Evolutionary conservation across 306 rosid species (phyloP).

Genomic region (Geum urbanum): DNA sequence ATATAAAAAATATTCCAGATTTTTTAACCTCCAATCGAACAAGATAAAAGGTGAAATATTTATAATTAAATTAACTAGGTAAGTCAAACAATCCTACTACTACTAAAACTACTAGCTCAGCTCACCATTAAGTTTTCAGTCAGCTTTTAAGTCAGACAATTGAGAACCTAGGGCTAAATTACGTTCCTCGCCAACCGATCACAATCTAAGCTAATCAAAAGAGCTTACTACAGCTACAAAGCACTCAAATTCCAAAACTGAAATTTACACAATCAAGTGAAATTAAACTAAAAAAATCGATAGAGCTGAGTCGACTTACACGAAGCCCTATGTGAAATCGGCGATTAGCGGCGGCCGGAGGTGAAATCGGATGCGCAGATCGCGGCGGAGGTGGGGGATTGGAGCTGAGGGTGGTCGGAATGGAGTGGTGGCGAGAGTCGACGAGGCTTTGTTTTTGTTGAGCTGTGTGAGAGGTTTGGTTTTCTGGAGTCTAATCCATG

Average conservation of each 20-base stretch:
- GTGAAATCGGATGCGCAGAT: slow-evolving; percentile 16
- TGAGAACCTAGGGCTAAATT: not conserved
- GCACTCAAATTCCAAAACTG: no score
- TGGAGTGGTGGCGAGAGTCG: slow-evolving; percentile 8
- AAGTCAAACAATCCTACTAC: not conserved
- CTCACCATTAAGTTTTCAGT: not conserved
- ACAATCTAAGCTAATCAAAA: not conserved
- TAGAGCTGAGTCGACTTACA: slow-evolving; percentile 9
- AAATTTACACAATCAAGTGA: not conserved
- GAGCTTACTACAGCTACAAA: not conserved
- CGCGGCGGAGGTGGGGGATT: slow-evolving; percentile 17
- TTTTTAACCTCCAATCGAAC: not conserved
- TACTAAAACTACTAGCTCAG: not conserved
- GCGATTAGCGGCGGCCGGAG: not conserved
- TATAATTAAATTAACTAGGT: not conserved
- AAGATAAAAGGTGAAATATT: not conserved
- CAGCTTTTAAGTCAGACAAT: not conserved
- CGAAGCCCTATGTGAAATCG: slow-evolving; percentile 23
- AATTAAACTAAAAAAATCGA: not conserved
- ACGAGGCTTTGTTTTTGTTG: not conserved
- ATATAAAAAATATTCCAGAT: not conserved
- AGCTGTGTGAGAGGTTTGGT: no score
- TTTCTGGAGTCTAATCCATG: slow-evolving; percentile 21
- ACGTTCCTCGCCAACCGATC: slow-evolving; percentile 15
- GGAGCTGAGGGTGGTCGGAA: slow-evolving; percentile 1